Evolutionary conservation across 2,329 filamentous ascomycete species (phyloP).

Genomic region (Beauveria sp.): DNA sequence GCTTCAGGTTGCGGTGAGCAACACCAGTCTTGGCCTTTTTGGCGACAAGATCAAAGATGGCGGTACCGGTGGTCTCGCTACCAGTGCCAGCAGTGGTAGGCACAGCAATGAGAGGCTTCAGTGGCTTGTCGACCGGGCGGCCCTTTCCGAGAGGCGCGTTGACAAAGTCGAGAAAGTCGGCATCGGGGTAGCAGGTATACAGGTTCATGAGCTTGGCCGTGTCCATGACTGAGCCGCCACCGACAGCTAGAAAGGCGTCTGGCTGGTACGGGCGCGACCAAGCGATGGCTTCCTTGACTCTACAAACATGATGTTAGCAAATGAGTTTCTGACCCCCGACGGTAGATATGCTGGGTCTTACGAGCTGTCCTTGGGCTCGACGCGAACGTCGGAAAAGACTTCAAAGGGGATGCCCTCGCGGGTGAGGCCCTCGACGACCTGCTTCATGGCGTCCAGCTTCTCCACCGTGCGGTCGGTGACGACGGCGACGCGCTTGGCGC

Average conservation of each 20-base stretch:
- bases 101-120: conserved; percentile 72
- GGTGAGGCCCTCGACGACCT: conserved; percentile 73
- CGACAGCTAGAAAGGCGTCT: conserved; percentile 89
- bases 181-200: conserved; percentile 83
- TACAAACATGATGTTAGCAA: conserved; percentile 25
- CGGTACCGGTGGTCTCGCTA: conserved; percentile 93
- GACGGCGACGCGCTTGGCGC: conserved; percentile 77
- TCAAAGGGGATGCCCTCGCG: conserved; percentile 72
- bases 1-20: conserved; percentile 90
- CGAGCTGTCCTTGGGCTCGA: conserved; percentile 94
- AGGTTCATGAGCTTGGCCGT: conserved; percentile 99
- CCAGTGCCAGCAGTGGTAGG: conserved; percentile 80
- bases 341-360: conserved; percentile 33
- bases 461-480: conserved; percentile 82
- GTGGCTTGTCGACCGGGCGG: conserved; percentile 60
- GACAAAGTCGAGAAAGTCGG: conserved; percentile 94
- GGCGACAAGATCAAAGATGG: conserved; percentile 90
- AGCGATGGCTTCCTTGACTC: conserved; percentile 80
- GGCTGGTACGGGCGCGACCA: conserved; percentile 74
- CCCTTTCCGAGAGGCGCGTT: conserved; percentile 90
- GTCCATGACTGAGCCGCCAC: conserved; percentile 86
- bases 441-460: conserved; percentile 80
- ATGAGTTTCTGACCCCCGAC: too few relatives aligned
- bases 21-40: conserved; percentile 93
- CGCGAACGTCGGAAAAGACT: conserved; percentile 70